Evolutionary conservation across 2,329 filamentous ascomycete genomes (phyloP), one percentile per base, ranked within the genome.

Genomic region (Alternaria sp.): DNA sequence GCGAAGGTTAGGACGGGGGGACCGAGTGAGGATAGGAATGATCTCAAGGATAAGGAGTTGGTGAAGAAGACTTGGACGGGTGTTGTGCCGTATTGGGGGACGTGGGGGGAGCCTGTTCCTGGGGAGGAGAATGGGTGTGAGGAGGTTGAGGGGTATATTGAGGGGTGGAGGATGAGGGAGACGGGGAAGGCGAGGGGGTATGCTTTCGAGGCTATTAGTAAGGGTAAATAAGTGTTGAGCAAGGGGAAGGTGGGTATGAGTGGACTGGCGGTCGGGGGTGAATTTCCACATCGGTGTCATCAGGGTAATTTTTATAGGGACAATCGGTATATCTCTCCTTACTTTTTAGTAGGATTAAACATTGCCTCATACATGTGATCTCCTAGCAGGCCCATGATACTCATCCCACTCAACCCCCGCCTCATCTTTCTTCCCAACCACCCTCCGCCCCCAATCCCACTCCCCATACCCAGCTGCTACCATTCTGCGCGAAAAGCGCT

Each of bases 111-210:
- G 66, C 74, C 76, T 20, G 67, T 78, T 6, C 28, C 60, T 0
- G 75, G 70, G 5, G 61, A 63, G 62, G 67, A 74, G 66, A 83
- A 90, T 4, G 77, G 81, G 30, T 75, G 84, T 11, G 76, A 81
- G 28, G 76, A 84, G 9, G 81, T 92, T 18, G 92, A 92, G 9
- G 83, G 79, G 64, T 89, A 94, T 80, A 80, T 95, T 58, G 80
- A 73, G 54, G 81, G 80, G 55, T 78, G 75, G 75, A 71, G 74
- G 66, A 37, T 71, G 9, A 54, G 20, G 53, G 73, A 75, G 66
- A 78, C 72, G 59, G 9, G 3, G n/a, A 68, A 57, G 60, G 75
- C 63, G 41, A 74, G 51, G 60, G 41, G 28, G 20, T 51, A 60
- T 54, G 74, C 75, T 12, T 76, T 73, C 66, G 68, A 63, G 51